Evolutionary conservation across 2,329 filamentous ascomycete genomes (phyloP), one percentile per base, ranked within the genome.

Genomic region (Fusarium palustre): DNA sequence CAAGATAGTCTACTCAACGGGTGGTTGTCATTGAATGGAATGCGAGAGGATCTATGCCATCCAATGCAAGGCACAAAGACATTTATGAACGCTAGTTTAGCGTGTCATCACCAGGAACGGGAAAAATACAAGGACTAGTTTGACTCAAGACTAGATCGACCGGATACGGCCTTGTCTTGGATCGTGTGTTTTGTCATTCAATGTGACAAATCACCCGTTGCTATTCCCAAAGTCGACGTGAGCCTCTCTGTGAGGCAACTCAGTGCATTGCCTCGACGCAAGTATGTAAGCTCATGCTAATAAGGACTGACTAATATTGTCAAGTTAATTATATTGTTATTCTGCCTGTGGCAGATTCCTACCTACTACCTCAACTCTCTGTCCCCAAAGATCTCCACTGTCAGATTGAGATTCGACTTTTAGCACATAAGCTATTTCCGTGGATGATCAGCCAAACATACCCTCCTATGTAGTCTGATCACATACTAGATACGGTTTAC

Each of bases 61-160:
- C 48, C 48, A 50, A 39, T 50, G 48, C 48, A 48, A 65, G 60
- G 61, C 31, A 65, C 54, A 38, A 39, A 36, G 36, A 15, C 54
- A 65, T 60, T 39, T 15, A 38, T 59, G n/a, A 13, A n/a, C 22
- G 8, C 25, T 18, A 41, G n/a, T 16, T 39, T 65, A 65, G 62
- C 41, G 54, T 31, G 11, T 20, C 31, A 39, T 59, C 24, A 20
- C 42, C 60, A 60, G 62, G 60, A 65, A 65, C 62, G 42, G 41
- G 46, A 65, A 28, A 13, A 45, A 41, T 38, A 24, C 20, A 42
- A 43, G 30, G 13, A 39, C 33, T 22, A 22, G n/a, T n/a, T n/a
- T n/a, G 36, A 34, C 36, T 39, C 15, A 39, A 25, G 9, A 39
- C 31, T 28, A 48, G 60, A 53, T 53, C 36, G 25, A 42, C 48